Evolutionary conservation across 176 grass and related monocot genomes (phyloP), one percentile per base, ranked within the genome.

Genomic region (Rhynchospora pubera): DNA sequence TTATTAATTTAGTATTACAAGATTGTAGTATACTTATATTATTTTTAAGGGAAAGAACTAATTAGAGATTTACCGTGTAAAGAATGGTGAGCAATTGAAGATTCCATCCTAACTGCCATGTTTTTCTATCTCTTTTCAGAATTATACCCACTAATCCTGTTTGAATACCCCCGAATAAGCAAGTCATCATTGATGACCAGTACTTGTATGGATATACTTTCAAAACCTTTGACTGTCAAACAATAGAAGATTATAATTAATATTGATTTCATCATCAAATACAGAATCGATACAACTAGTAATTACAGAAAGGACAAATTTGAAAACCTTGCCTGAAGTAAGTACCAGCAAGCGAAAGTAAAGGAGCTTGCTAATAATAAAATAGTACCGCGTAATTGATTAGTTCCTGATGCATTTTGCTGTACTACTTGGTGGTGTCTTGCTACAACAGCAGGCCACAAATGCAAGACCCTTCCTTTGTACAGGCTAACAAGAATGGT

Each of bases 141-240:
- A 93, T 79, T 51, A 93, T 76, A 55, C 88, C 88, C 11, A 52
- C 61, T 57, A 90, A 0, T 75, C 75, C 52, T 23, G 88, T 88
- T 19, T 93, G 86, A 64, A 93, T 48, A 9, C 85, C 87, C 81
- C 88, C 91, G 62, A 86, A 30, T 16, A 93, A 77, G 45, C 91
- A 93, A 12, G 85, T 93, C 2, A 60, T 82, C 88, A 90, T 90
- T 61, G 88, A 90, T 1, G 88, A 85, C 83, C 91, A 93, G 51
- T 81, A 93, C 57, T 90, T 93, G 83, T 85, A 93, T 0, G 91
- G 88, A 53, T 93, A 93, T 13, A 90, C 88, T 76, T 88, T 90
- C 10, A 90, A 44, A 79, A 93, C 73, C 72, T 86, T 90, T 0
- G 79, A 87, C 91, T 93, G 48, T 3, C 7, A 21, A 24, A 76